Evolutionary conservation across 345 rosid species (phyloP).

Genomic region (Populus tremula): DNA sequence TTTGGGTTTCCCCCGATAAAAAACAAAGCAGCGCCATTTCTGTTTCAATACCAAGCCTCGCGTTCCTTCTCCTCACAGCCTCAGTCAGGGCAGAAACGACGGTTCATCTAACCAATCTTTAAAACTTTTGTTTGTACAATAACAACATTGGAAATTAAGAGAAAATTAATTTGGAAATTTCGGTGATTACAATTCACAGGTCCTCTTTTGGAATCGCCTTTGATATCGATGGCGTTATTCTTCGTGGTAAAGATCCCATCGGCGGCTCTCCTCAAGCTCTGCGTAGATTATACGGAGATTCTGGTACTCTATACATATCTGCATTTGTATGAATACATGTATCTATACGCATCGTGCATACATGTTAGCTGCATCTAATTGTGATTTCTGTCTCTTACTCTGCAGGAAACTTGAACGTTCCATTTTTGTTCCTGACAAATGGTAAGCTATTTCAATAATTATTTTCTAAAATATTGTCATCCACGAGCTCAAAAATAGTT

Average conservation of each 20-base stretch:
- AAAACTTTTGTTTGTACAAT: background rate
- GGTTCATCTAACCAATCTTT: background rate
- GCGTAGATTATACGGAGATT: conserved; percentile 31
- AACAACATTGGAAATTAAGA: background rate
- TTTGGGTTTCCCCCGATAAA: background rate
- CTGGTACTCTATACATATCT: conserved; percentile 18
- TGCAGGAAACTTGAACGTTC: conserved; percentile 42
- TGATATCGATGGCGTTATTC: conserved; percentile 52
- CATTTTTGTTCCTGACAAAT: conserved; percentile 48
- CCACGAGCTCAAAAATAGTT: background rate
- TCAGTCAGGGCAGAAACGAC: background rate
- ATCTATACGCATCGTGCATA: background rate
- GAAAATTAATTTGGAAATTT: background rate
- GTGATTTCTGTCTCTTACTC: conserved; percentile 9
- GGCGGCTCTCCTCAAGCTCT: conserved; percentile 48
- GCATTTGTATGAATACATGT: background rate
- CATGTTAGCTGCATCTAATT: background rate
- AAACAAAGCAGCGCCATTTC: conserved; percentile 1
- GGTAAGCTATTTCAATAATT: conserved; percentile 27
- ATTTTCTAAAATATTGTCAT: background rate
- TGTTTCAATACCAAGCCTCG: conserved; percentile 2
- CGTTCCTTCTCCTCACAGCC: conserved; percentile 7
- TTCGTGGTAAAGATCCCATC: conserved; percentile 38
- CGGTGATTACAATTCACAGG: conserved; percentile 21
- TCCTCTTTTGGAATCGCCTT: conserved; percentile 48